Base-by-base conservation (phyloP, 1,284 basidiomycete species). In the Apiotrichum siamense region DNA sequence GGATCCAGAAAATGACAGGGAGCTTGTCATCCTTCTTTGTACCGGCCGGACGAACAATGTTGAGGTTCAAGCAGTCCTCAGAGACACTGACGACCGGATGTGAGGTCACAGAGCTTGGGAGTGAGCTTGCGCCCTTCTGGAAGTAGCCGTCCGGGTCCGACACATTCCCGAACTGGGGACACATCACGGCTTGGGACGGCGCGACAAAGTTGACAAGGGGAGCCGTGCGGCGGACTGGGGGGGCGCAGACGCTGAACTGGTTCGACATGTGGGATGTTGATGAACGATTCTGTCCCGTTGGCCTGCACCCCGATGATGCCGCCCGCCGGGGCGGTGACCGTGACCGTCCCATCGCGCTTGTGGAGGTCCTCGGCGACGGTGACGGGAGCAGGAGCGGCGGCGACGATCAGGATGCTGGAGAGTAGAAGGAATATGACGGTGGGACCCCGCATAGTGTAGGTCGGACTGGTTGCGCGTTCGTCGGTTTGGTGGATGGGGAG, bases 201-300 rank as follows among this genome's bases (percentile, higher is more conserved):
- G 46, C 49, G 20, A 54, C 52, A 31, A 43, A 54, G 47, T 49
- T 49, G 46, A n/a, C 21, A 18, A 55, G 42, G 0, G 46, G 60
- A 10, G 75, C 72, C 7, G 66, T 60, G 43, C 75, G 63, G 47
- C n/a, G 76, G 73, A 58, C 77, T 76, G 1, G 74, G 73, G 10
- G 77, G 59, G 7, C 73, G 76, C n/a, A 57, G 57, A 25, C 60
- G 55, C 20, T 49, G 46, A 17, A 57, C 84, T 6, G 83, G 75
- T 52, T 80, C 69, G 13, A 81, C 83, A 55, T 78, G 87, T 1
- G 82, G 84, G 40, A 87, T 80, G 1, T 84, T 84, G 5, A 41
- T 47, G 24, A 49, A 59, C 36, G 26, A 41, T 35, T 57, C 52
- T 12, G 40, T 51, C n/a, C 7, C 25, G 31, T 31, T 26, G 17